A percentile compares a stretch with the other conserved stretches of the same genome.
phyloP scores from a whole-genome alignment of 768 basidiomycete genomes.

The Lyophyllum decastes region DNA sequence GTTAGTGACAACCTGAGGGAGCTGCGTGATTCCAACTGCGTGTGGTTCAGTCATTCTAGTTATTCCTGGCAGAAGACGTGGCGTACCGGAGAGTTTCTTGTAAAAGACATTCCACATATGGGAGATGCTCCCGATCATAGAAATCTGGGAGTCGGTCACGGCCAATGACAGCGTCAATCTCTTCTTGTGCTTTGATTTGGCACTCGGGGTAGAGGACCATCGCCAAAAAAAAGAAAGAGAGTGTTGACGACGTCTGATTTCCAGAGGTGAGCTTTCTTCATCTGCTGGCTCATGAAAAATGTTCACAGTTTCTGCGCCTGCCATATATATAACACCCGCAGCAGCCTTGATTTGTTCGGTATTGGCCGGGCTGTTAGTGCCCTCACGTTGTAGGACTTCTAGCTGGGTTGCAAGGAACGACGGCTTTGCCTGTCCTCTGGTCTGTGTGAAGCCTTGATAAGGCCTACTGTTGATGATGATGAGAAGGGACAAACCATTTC shows the following conservation, averaged over 20 bases:
- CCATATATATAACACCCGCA: conserved; percentile 23
- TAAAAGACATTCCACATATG: conserved; percentile 37
- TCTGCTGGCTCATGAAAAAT: not conserved
- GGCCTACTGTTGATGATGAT: too few relatives aligned
- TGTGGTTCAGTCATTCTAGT: not conserved
- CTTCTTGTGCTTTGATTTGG: conserved; percentile 38
- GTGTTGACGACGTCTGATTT: conserved; percentile 27
- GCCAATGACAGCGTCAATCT: conserved; percentile 41
- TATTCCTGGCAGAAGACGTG: not conserved
- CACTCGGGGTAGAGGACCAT: conserved; percentile 39
- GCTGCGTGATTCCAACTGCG: conserved; percentile 10
- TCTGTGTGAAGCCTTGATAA: conserved; percentile 4
- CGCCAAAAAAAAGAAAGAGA: conserved; percentile 36
- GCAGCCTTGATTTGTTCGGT: conserved; percentile 19
- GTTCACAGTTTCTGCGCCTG: conserved; percentile 36
- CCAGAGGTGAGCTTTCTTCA: not conserved
- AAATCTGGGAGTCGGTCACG: conserved; percentile 35
- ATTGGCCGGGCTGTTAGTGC: not conserved
- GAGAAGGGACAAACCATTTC: conserved; percentile 28
- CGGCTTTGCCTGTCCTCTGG: conserved; percentile 19
- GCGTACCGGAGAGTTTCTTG: conserved; percentile 27
- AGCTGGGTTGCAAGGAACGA: conserved; percentile 22
- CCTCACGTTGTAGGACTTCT: conserved; percentile 10
- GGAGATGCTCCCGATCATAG: conserved; percentile 29
- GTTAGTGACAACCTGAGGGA: not conserved